Percentiles rank a stretch among this genome's conserved stretches.
phyloP scores from a whole-genome alignment of 208 protist genomes.

The Crithidia thermophila region DNA sequence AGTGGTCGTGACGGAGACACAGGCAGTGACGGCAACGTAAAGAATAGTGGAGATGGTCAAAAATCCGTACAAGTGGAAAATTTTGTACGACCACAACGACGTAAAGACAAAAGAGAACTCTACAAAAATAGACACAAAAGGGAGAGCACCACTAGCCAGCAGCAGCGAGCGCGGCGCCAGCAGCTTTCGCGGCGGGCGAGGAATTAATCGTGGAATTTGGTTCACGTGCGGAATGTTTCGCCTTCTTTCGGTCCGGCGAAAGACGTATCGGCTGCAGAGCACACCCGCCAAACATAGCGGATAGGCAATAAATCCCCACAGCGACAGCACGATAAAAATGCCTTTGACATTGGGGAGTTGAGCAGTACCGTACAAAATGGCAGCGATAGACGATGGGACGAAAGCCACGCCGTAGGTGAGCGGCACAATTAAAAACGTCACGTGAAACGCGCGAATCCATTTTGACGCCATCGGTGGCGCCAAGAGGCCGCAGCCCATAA shows the following conservation, averaged over 20 bases:
- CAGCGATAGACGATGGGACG: background rate
- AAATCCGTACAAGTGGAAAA: constrained; percentile 97
- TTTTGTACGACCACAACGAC: constrained; percentile 97
- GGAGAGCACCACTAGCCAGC: constrained; percentile 89
- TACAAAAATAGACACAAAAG: constrained; percentile 96
- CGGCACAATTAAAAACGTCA: constrained; percentile 20
- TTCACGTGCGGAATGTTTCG: constrained; percentile 84
- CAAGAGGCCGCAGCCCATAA: constrained; percentile 27
- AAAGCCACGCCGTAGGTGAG: constrained; percentile 3
- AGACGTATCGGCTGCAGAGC: constrained; percentile 75
- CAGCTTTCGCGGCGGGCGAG: constrained; percentile 69
- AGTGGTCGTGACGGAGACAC: constrained; percentile 85
- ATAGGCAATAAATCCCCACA: constrained; percentile 84
- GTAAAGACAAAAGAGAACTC: constrained; percentile 96
- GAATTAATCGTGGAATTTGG: constrained; percentile 93
- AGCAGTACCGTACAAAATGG: constrained; percentile 59
- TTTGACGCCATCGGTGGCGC: constrained; percentile 27
- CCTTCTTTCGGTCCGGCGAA: constrained; percentile 27
- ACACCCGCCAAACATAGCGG: constrained; percentile 92
- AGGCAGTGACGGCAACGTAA: constrained; percentile 89
- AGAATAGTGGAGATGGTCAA: constrained; percentile 92
- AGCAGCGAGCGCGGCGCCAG: constrained; percentile 41
- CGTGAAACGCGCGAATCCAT: constrained; percentile 36
- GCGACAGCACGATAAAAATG: constrained; percentile 52
- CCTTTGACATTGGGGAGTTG: constrained; percentile 62